Evolutionary conservation across 2,329 filamentous ascomycete species (phyloP).

Genomic region (Tricladium varicosporioides): DNA sequence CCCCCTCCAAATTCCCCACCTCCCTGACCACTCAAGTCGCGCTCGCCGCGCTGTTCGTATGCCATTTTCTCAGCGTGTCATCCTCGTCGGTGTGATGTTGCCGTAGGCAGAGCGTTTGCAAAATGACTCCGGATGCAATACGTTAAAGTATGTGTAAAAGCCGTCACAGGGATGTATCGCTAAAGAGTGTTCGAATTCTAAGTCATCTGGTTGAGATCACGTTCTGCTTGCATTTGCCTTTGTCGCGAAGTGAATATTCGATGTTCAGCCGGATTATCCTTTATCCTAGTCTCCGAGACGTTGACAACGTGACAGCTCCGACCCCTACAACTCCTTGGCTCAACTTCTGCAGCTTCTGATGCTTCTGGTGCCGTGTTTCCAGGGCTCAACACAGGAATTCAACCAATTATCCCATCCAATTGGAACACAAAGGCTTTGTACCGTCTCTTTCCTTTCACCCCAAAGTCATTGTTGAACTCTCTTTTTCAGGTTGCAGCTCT

Average conservation of each 20-base stretch:
- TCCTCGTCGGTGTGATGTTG: constrained; percentile 16
- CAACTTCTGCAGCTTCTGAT: neutral
- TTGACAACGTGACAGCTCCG: neutral
- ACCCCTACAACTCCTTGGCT: neutral
- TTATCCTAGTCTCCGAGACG: constrained; percentile 7
- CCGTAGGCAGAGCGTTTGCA: constrained; percentile 8
- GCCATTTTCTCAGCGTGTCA: constrained; percentile 31
- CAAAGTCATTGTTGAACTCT: neutral
- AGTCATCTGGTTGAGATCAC: constrained; percentile 19
- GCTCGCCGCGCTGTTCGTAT: constrained; percentile 33
- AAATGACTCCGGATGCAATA: constrained; percentile 1
- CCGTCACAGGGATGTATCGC: constrained; percentile 13
- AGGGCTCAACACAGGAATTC: neutral
- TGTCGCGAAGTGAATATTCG: neutral
- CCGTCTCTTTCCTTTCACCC: too few species aligned
- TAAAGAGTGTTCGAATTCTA: constrained; percentile 7
- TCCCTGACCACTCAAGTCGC: constrained; percentile 32
- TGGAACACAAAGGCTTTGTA: neutral
- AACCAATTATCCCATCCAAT: constrained; percentile 2
- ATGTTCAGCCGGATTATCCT: constrained; percentile 3
- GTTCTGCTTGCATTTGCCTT: constrained; percentile 6
- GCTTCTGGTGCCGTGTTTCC: too few species aligned
- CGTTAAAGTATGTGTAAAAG: neutral
- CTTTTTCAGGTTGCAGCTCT: neutral
- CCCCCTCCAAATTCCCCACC: constrained; percentile 19